Evolutionary conservation across 2,329 filamentous ascomycete species (phyloP).

Genomic region (Didymella arachidicola): DNA sequence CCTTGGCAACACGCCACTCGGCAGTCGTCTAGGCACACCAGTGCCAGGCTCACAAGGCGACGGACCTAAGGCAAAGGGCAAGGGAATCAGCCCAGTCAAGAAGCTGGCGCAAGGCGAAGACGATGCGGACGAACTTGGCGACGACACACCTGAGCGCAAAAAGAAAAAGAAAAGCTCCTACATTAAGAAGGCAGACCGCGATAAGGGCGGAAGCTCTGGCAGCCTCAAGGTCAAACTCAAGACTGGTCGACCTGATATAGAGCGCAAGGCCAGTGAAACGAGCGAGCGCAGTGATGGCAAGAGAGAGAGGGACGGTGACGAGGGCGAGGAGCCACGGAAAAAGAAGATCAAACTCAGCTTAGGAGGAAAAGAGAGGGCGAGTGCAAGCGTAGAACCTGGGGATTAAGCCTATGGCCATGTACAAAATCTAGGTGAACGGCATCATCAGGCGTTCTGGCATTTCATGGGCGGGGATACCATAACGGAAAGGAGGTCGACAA

Average conservation of each 20-base stretch:
- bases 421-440: conserved; percentile 8
- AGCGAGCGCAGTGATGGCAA: conserved; percentile 45
- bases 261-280: conserved; percentile 42
- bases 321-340: conserved; percentile 42
- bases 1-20: conserved; percentile 53
- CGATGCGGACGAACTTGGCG: conserved; percentile 46
- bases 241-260: conserved; percentile 36
- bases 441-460: conserved; percentile 21
- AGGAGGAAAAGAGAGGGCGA: conserved; percentile 25
- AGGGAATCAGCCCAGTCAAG: conserved; percentile 47
- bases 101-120: conserved; percentile 34
- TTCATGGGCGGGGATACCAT: conserved; percentile 22
- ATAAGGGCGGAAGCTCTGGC: conserved; percentile 32
- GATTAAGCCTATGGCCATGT: conserved; percentile 3
- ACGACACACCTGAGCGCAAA: conserved; percentile 53
- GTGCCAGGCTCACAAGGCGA: conserved; percentile 47
- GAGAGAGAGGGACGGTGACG: conserved; percentile 45
- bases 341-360: conserved; percentile 51
- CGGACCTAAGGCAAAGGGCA: conserved; percentile 39
- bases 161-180: conserved; percentile 60
- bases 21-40: conserved; percentile 54
- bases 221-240: conserved; percentile 48
- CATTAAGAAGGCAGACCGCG: conserved; percentile 51
- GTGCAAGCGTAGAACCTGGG: conserved; percentile 20
- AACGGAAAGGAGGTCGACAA: conserved; percentile 16